Conservation (phyloP, 73 alveolate species). For the Paramecium sonneborni region DNA sequence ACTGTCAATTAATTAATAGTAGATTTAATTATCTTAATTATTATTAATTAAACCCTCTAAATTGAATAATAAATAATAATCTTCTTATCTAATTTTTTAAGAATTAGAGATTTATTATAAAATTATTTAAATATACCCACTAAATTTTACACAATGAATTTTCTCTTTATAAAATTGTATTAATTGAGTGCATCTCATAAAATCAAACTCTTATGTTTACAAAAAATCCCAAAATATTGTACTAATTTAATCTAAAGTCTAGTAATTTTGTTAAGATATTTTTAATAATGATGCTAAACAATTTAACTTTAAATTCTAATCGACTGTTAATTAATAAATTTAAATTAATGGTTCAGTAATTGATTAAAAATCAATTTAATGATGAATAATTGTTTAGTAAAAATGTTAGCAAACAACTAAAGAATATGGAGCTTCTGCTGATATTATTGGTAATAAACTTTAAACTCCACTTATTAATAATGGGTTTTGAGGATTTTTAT, state of each 20-base stretch:
- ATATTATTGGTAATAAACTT: neutral
- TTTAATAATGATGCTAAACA: conserved; percentile 5
- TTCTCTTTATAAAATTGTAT: neutral
- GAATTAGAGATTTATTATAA: neutral
- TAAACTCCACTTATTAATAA: neutral
- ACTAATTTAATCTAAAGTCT: neutral
- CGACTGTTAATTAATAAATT: neutral
- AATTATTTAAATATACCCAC: neutral
- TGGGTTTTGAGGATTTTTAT: neutral
- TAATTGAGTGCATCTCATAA: neutral
- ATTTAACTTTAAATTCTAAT: neutral
- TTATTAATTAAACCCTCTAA: neutral
- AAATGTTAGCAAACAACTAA: neutral
- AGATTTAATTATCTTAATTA: neutral
- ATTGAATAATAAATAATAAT: neutral
- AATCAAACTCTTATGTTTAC: neutral
- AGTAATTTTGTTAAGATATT: neutral
- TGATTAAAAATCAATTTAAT: neutral
- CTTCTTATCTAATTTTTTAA: neutral
- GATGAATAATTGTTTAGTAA: neutral
- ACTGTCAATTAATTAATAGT: neutral
- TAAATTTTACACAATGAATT: neutral
- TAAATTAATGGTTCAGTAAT: neutral
- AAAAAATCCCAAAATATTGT: conserved; percentile 15
- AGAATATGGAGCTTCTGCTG: conserved; percentile 3